A percentile compares a stretch with the other conserved stretches of the same genome.
These are phyloP conservation scores for Mangifera indica DNA, from an alignment of 345 rosid species.

Conservation along the genomic window DNA sequence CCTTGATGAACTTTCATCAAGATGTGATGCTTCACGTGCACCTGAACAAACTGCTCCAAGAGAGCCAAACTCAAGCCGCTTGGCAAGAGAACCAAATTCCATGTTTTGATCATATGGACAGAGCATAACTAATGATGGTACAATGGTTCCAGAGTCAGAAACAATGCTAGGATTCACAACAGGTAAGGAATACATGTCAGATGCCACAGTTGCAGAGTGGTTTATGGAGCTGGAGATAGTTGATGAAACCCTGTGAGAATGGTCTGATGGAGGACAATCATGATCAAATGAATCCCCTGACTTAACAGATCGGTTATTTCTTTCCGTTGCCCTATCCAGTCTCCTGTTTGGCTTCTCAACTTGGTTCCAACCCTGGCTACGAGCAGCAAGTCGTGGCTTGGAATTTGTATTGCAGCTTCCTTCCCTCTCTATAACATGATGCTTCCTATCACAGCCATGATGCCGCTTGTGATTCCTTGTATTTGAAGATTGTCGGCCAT, in stretches of 20 bases:
- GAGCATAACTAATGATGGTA: constrained; percentile 21
- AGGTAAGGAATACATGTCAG: constrained; percentile 17
- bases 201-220: constrained; percentile 5
- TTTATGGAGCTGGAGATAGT: neutral
- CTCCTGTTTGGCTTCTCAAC: neutral
- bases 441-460: neutral
- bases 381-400: neutral
- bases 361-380: neutral
- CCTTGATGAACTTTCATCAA: neutral
- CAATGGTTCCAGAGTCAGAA: neutral
- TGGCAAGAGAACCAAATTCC: constrained; percentile 15
- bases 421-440: neutral
- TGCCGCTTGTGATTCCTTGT: neutral
- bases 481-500: neutral
- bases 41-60: constrained; percentile 15
- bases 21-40: constrained; percentile 5
- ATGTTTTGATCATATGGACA: constrained; percentile 15
- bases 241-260: neutral
- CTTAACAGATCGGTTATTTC: neutral
- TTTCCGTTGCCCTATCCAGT: neutral
- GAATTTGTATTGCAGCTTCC: neutral
- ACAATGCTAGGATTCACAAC: constrained; percentile 2
- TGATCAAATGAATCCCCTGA: too few relatives aligned
- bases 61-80: constrained; percentile 24
- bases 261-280: neutral